A percentile compares a stretch with the other conserved stretches of the same genome.
Evolutionary conservation across 371 early-diverging fungal species (phyloP).

Genomic region (Parasitella parasitica): DNA sequence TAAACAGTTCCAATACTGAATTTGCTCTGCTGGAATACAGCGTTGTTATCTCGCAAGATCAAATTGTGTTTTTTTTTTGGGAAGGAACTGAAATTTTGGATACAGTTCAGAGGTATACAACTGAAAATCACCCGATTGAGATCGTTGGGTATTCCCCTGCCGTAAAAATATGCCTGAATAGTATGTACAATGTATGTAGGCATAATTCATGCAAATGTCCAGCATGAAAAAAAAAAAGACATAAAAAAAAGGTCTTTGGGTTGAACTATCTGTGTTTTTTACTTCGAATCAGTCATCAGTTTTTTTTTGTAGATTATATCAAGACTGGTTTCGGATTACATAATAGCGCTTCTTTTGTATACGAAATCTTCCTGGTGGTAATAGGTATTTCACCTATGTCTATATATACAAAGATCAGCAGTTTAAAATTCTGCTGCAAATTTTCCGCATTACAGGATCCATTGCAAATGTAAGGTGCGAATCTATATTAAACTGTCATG

Average conservation of each 20-base stretch:
- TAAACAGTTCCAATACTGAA: neutral
- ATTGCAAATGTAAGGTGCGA: no score
- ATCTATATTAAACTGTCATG: no score
- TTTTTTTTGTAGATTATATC: neutral
- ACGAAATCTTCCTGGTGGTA: neutral
- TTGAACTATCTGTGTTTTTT: no score
- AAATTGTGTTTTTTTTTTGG: neutral
- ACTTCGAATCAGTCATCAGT: neutral
- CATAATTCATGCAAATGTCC: neutral
- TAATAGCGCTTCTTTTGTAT: neutral
- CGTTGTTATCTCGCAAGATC: neutral
- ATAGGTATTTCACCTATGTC: no score
- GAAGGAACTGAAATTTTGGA: neutral
- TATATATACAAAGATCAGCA: neutral
- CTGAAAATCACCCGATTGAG: neutral
- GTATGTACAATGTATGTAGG: neutral
- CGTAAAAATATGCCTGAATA: neutral
- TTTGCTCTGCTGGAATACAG: neutral
- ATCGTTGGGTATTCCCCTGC: neutral
- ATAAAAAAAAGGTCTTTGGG: no score
- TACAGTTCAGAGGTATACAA: conserved; percentile 1
- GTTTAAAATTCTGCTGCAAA: neutral
- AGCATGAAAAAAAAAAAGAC: no score
- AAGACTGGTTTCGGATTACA: neutral
- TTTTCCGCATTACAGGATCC: neutral